Percentiles rank a stretch among this genome's conserved stretches.
phyloP scores from a whole-genome alignment of 805 yeast species.

The Candida vaughaniae region DNA sequence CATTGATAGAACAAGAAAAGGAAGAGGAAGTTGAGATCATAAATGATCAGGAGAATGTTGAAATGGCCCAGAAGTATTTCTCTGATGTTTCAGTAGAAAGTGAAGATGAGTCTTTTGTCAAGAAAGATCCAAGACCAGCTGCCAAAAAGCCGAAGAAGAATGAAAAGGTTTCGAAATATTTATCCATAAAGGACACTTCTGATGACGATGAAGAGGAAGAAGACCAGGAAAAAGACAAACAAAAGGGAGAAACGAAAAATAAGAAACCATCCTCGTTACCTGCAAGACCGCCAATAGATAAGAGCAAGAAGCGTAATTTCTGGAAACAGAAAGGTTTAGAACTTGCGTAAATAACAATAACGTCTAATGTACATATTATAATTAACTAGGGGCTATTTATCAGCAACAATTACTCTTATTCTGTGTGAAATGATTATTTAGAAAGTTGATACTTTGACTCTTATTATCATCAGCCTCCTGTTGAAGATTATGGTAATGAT shows the following conservation, averaged over 20 bases:
- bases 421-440: slow-evolving; percentile 10
- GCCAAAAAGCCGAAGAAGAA: not conserved
- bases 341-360: slow-evolving; percentile 8
- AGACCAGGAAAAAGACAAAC: slow-evolving; percentile 8
- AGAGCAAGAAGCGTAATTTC: slow-evolving; percentile 35
- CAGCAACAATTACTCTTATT: slow-evolving; percentile 8
- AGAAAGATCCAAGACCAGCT: not conserved
- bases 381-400: not conserved
- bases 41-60: slow-evolving; percentile 22
- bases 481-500: slow-evolving; percentile 8
- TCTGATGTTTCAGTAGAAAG: slow-evolving; percentile 8
- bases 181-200: slow-evolving; percentile 4
- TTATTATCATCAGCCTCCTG: slow-evolving; percentile 6
- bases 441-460: slow-evolving; percentile 7
- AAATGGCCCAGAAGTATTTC: slow-evolving; percentile 27
- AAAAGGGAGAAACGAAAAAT: not conserved
- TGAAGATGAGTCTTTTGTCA: slow-evolving; percentile 5
- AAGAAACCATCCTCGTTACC: not conserved
- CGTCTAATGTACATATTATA: not conserved
- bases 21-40: slow-evolving; percentile 13
- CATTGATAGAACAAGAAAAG: slow-evolving; percentile 32
- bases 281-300: slow-evolving; percentile 25
- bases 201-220: slow-evolving; percentile 11
- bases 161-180: slow-evolving; percentile 5
- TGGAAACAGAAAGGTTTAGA: slow-evolving; percentile 46